phyloP scores from a whole-genome alignment of 164 flowering plant genomes.

The Magnolia changhungtana region DNA sequence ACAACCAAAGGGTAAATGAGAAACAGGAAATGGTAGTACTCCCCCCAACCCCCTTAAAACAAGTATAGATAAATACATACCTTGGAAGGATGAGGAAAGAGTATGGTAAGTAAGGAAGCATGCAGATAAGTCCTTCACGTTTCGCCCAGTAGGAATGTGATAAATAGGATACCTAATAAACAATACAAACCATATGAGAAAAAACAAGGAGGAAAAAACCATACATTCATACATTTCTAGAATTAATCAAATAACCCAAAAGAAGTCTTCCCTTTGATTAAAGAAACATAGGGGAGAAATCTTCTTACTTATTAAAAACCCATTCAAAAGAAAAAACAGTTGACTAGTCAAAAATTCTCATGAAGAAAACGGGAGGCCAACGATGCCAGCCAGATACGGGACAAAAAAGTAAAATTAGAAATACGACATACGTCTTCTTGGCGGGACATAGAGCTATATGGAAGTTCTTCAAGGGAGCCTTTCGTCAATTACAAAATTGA shows the following conservation, averaged over 20 bases:
- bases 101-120: constrained; percentile 70
- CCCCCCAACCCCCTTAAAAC: not conserved
- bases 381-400: not conserved
- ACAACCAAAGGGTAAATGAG: not conserved
- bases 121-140: constrained; percentile 44
- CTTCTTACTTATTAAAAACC: not conserved
- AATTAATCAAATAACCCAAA: not conserved
- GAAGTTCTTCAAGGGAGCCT: not conserved
- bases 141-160: constrained; percentile 45
- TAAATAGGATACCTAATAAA: constrained; percentile 62
- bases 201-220: not conserved
- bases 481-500: not conserved
- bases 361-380: not conserved
- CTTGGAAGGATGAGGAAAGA: constrained; percentile 61
- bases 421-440: too few relatives aligned
- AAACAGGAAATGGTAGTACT: not conserved
- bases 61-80: constrained; percentile 17
- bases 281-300: not conserved
- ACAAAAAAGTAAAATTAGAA: not conserved
- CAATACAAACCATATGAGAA: not conserved
- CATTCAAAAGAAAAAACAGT: not conserved
- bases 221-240: too few relatives aligned
- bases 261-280: not conserved
- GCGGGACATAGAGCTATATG: too few relatives aligned
- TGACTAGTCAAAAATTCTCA: not conserved